A percentile compares a stretch with the other conserved stretches of the same genome.
These are phyloP conservation scores for Chaetomium strumarium DNA, from an alignment of 2,329 filamentous ascomycete genomes.

Conservation along the genomic window DNA sequence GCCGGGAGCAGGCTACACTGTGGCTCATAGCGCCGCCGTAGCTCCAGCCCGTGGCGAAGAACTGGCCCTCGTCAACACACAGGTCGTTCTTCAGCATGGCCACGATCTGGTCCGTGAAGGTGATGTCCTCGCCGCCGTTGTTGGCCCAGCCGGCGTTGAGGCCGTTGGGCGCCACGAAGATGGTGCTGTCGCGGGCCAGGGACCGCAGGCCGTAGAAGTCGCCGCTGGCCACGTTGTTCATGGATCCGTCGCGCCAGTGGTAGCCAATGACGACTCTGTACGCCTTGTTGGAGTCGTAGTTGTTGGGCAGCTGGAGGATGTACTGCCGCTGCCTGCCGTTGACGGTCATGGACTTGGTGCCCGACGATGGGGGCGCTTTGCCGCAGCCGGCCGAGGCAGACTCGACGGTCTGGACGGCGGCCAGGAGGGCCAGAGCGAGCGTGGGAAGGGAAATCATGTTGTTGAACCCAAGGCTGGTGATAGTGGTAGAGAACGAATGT, in stretches of 20 bases:
- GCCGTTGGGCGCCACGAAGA: constrained; percentile 42
- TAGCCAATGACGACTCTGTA: constrained; percentile 38
- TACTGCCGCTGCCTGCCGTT: constrained; percentile 36
- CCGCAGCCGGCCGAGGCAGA: constrained; percentile 33
- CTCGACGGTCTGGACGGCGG: constrained; percentile 1
- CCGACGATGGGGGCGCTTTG: constrained; percentile 26
- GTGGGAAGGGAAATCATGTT: too few species aligned
- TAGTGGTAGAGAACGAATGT: too few species aligned
- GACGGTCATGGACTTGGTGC: constrained; percentile 31
- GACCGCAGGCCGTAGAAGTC: constrained; percentile 36
- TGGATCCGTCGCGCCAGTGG: too few species aligned
- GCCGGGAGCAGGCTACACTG: constrained; percentile 36
- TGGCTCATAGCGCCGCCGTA: constrained; percentile 40
- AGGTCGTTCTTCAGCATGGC: constrained; percentile 34
- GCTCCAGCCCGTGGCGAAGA: constrained; percentile 40
- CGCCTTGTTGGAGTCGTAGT: constrained; percentile 33
- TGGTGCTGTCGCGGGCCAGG: constrained; percentile 32
- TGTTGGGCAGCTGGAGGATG: constrained; percentile 27
- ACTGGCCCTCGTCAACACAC: constrained; percentile 37
- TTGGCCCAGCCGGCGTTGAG: constrained; percentile 41
- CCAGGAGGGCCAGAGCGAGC: too few species aligned
- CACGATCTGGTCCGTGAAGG: constrained; percentile 37
- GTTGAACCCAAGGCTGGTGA: too few species aligned
- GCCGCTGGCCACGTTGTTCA: constrained; percentile 32
- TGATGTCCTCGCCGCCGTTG: constrained; percentile 36